Evolutionary conservation across 768 basidiomycete genomes (phyloP), one percentile per base, ranked within the genome.

Genomic region (Filobasidium floriforme): DNA sequence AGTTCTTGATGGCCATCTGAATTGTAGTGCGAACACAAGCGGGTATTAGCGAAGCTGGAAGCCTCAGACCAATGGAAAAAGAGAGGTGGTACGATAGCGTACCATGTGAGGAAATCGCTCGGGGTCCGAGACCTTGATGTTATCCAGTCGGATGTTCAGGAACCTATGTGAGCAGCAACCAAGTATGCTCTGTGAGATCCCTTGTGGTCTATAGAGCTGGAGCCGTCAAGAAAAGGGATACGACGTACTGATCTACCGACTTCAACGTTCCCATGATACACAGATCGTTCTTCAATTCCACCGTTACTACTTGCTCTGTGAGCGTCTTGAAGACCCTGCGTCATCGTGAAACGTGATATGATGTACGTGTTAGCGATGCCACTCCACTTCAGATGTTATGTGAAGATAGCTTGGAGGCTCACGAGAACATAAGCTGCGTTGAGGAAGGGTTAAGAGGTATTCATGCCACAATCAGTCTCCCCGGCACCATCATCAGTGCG

Each of bases 251-350:
- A 82, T 99, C 94, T 61, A 99, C 93, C 40, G 92, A 96, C 84
- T 96, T 96, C 72, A 99, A 80, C 29, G 89, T 88, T 0, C 94
- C 94, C 11, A 89, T 91, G 79, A 99, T 96, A 22, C 89, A 92
- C 62, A 98, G 86, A 80, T 98, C 96, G 81, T 99, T 99, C 82
- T 99, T 99, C 75, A 99, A 86, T 79, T 97, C 92, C 70, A 96
- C 93, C 5, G 90, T 92, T 73, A 98, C 93, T 74, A 88, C 86
- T 76, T 98, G 94, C 80, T 97, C 92, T 11, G 93, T 97, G 40
- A 99, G 86, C 10, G 96, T 98, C 81, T 98, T 98, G 87, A 99
- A 98, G 29, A 98, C 93, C 54, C 93, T 97, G 82, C 71, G 91
- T 29, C 29, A 19, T 24, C 7, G 51, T 19, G 49, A 28, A 65